Conservation (phyloP, 2,329 filamentous ascomycete species). For the Colletotrichum ledebouriae region DNA sequence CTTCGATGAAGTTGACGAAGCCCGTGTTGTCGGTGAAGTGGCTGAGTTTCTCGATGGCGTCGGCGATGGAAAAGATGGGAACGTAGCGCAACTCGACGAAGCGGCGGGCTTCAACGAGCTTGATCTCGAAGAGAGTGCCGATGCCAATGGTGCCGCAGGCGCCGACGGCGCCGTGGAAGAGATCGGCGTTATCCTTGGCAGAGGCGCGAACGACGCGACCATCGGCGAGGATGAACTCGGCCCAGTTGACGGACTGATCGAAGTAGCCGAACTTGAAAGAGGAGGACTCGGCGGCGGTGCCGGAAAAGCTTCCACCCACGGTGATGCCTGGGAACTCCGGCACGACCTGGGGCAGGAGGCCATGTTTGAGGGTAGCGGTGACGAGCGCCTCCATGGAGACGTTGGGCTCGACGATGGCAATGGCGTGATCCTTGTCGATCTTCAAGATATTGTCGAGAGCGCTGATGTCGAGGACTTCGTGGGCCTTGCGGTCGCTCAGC, state of each 20-base stretch:
- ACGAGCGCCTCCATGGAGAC: constrained; percentile 77
- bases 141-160: constrained; percentile 73
- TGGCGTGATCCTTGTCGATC: constrained; percentile 65
- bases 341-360: constrained; percentile 73
- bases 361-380: constrained; percentile 65
- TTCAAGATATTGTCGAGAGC: constrained; percentile 72
- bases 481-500: constrained; percentile 56
- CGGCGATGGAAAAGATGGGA: constrained; percentile 55
- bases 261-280: constrained; percentile 77
- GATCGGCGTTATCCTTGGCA: constrained; percentile 60
- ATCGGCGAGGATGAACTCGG: constrained; percentile 74
- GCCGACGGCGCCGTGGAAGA: constrained; percentile 71
- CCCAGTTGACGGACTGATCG: constrained; percentile 70
- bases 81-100: constrained; percentile 70
- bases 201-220: constrained; percentile 67
- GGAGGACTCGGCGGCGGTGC: constrained; percentile 76
- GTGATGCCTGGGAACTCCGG: constrained; percentile 82
- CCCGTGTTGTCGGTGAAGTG: constrained; percentile 7
- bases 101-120: constrained; percentile 64
- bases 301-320: constrained; percentile 75
- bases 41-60: constrained; percentile 59
- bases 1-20: constrained; percentile 70
- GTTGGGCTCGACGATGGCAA: constrained; percentile 75
- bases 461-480: constrained; percentile 76
- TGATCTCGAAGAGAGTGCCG: constrained; percentile 70